Conservation (phyloP, 2,329 filamentous ascomycete species). For the Aspergillus aculeatinus region DNA sequence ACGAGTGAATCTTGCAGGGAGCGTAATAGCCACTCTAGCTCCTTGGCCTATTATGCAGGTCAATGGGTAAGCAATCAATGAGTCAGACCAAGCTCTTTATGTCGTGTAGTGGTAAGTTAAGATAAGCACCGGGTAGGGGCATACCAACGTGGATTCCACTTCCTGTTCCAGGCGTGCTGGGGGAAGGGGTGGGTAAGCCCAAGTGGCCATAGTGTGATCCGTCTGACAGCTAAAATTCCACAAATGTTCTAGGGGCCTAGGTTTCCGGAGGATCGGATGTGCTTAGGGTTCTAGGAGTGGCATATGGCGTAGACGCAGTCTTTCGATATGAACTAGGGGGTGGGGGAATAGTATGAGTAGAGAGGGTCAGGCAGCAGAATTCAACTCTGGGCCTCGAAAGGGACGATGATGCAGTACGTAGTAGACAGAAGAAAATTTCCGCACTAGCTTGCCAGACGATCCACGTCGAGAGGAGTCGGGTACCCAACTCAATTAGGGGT, state of each 20-base stretch:
- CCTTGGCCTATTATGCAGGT: slow-evolving; percentile 46
- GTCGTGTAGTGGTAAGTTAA: neutral
- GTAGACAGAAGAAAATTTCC: slow-evolving; percentile 19
- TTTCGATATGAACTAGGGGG: neutral
- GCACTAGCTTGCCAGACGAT: slow-evolving; percentile 9
- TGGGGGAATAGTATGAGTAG: neutral
- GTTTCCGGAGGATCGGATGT: neutral
- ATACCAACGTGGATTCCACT: slow-evolving; percentile 55
- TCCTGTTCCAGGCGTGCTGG: slow-evolving; percentile 52
- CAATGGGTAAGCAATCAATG: slow-evolving; percentile 2
- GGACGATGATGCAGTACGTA: slow-evolving; percentile 3
- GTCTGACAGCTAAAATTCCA: neutral
- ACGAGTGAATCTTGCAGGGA: slow-evolving; percentile 62
- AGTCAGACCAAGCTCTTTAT: neutral
- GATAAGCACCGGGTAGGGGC: slow-evolving; percentile 15
- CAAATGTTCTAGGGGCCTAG: neutral
- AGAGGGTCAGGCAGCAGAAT: neutral
- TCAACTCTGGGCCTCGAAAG: neutral
- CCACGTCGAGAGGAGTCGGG: slow-evolving; percentile 22
- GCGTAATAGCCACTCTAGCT: slow-evolving; percentile 64
- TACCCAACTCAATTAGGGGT: slow-evolving; percentile 11
- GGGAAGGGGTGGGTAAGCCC: slow-evolving; percentile 60
- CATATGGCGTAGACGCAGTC: neutral
- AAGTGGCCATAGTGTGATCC: slow-evolving; percentile 56
- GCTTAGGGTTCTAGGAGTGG: neutral